Percentiles rank a stretch among this genome's conserved stretches.
phyloP scores from a whole-genome alignment of 2,329 filamentous ascomycete species.

The Aspergillus viridinutans region DNA sequence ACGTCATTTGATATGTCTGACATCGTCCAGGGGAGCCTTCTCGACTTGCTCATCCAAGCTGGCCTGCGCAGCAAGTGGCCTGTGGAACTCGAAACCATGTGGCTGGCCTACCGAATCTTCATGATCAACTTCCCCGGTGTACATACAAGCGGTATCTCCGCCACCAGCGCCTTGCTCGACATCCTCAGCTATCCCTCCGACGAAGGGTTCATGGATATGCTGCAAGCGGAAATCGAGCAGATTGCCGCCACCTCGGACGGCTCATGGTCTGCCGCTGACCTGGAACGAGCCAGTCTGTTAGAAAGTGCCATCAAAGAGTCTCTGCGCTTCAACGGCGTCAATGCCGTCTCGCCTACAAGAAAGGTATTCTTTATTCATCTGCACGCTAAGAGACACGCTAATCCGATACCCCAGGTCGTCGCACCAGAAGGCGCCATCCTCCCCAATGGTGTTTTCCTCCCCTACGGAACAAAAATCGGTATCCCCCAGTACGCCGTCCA shows the following conservation, averaged over 20 bases:
- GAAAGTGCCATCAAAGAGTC: conserved; percentile 12
- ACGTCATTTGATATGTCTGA: not conserved
- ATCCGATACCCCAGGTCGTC: conserved; percentile 1
- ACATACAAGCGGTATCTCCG: conserved; percentile 12
- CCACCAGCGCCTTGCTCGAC: conserved; percentile 10
- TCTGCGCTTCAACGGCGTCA: conserved; percentile 12
- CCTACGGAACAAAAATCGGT: conserved; percentile 11
- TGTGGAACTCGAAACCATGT: conserved; percentile 10
- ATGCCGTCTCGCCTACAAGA: conserved; percentile 10
- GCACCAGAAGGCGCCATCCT: conserved; percentile 6
- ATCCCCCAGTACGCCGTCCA: conserved; percentile 13
- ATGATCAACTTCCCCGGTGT: conserved; percentile 15
- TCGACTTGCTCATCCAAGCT: conserved; percentile 9
- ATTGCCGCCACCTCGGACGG: conserved; percentile 2
- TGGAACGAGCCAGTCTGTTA: conserved; percentile 4
- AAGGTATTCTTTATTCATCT: not conserved
- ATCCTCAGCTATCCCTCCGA: conserved; percentile 5
- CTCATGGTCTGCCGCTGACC: conserved; percentile 7
- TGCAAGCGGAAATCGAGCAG: conserved; percentile 5
- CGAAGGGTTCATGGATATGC: not conserved
- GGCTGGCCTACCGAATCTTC: conserved; percentile 11
- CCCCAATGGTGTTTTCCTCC: conserved; percentile 7
- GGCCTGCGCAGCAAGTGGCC: conserved; percentile 13
- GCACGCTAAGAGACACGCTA: not conserved
- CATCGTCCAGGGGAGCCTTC: conserved; percentile 3